A percentile compares a stretch with the other conserved stretches of the same genome.
These are phyloP conservation scores for Aspergillus sp. DNA, from an alignment of 2,329 filamentous ascomycete species.

Conservation along the genomic window DNA sequence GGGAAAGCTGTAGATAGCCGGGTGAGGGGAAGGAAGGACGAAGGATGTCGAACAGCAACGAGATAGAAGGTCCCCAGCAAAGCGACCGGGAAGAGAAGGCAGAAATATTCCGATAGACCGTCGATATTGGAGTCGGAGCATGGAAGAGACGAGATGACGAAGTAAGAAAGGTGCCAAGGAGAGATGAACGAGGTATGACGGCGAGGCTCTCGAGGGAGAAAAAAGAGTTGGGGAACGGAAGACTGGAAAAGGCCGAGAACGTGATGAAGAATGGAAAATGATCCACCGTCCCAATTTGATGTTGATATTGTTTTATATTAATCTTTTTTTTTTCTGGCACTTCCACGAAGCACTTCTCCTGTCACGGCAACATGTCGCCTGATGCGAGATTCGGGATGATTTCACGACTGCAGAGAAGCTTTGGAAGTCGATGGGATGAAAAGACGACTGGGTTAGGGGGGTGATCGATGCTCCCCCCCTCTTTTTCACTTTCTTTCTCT, in stretches of 20 bases:
- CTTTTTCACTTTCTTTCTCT: too few species aligned
- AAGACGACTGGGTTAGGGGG: too few species aligned
- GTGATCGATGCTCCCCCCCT: too few species aligned
- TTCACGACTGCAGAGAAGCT: background rate
- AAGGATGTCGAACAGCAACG: background rate
- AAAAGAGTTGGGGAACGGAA: background rate
- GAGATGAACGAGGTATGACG: background rate
- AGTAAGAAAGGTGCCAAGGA: conserved; percentile 8
- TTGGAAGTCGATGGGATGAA: too few species aligned
- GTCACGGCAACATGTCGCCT: background rate
- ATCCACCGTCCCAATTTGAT: background rate
- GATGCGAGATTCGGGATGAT: background rate
- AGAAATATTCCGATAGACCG: background rate
- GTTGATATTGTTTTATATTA: too few species aligned
- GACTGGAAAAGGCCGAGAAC: background rate
- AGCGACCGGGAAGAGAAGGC: background rate
- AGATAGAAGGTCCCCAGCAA: background rate
- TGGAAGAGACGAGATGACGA: background rate
- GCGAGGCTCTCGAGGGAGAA: background rate
- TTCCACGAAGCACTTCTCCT: background rate
- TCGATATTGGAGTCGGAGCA: background rate
- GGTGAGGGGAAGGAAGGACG: background rate
- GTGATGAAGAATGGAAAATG: background rate
- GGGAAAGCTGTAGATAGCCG: conserved; percentile 3
- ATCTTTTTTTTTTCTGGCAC: too few species aligned